Percentiles rank a stretch among this genome's conserved stretches.
phyloP scores from a whole-genome alignment of 352 stramenopile species.

The Pythium diclinum region DNA sequence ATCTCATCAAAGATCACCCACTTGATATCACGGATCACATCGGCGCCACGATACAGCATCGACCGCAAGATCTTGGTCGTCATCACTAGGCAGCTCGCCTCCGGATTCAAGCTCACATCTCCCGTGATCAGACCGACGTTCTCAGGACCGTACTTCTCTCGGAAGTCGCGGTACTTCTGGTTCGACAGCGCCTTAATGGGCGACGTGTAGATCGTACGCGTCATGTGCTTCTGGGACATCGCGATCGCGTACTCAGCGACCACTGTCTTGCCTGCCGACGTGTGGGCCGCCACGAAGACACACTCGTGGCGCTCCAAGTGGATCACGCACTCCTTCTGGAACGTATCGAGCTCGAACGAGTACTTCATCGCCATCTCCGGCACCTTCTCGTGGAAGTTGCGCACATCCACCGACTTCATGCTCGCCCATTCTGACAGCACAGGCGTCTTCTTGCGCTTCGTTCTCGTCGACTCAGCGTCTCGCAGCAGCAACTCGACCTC shows the following conservation, averaged over 20 bases:
- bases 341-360: constrained; percentile 91
- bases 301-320: constrained; percentile 92
- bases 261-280: constrained; percentile 97
- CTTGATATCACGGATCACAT: constrained; percentile 97
- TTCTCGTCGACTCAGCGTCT: constrained; percentile 11
- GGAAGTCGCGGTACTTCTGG: constrained; percentile 98
- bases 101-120: constrained; percentile 95
- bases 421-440: constrained; percentile 66
- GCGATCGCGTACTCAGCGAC: constrained; percentile 98
- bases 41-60: constrained; percentile 94
- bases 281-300: constrained; percentile 97
- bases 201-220: constrained; percentile 96
- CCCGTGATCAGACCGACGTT: constrained; percentile 98
- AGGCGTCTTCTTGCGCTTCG: constrained; percentile 23
- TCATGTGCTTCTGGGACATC: constrained; percentile 89
- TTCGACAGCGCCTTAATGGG: constrained; percentile 98
- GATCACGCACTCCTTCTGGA: constrained; percentile 96
- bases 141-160: constrained; percentile 88
- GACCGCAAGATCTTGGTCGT: constrained; percentile 97
- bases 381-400: constrained; percentile 82
- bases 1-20: constrained; percentile 98
- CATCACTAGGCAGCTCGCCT: constrained; percentile 97
- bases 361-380: constrained; percentile 83
- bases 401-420: constrained; percentile 63
- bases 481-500: constrained; percentile 54